Conservation (phyloP, 306 rosid genomes). For the Mimosa pudica region DNA sequence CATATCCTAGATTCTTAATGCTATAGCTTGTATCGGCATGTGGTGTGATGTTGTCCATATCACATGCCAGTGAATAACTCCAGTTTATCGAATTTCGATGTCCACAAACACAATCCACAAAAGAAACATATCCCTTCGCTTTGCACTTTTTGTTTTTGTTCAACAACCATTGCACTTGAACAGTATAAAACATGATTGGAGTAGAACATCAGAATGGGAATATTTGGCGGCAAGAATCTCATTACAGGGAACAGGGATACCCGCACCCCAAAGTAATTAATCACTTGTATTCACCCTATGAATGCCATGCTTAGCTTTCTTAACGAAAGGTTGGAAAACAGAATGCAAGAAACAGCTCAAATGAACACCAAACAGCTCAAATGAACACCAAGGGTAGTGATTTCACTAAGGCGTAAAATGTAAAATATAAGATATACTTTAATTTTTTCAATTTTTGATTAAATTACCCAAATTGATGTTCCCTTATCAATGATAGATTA, state of each 20-base stretch:
- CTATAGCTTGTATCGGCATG: not conserved
- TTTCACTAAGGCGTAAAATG: too few species aligned
- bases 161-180: not conserved
- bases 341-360: too few species aligned
- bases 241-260: not conserved
- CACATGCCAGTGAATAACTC: not conserved
- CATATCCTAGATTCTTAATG: not conserved
- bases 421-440: too few species aligned
- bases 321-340: too few species aligned
- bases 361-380: too few species aligned
- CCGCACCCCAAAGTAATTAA: too few species aligned
- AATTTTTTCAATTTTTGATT: too few species aligned
- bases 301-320: too few species aligned
- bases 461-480: too few species aligned
- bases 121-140: not conserved
- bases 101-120: not conserved
- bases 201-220: not conserved
- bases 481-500: too few species aligned
- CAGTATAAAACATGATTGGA: not conserved
- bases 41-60: not conserved
- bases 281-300: too few species aligned
- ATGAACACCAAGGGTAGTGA: too few species aligned
- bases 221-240: slow-evolving; percentile 8
- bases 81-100: not conserved
- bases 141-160: not conserved